Base-by-base conservation (phyloP, 495 filamentous ascomycete genomes). In the Tuber microsphaerosporum region DNA sequence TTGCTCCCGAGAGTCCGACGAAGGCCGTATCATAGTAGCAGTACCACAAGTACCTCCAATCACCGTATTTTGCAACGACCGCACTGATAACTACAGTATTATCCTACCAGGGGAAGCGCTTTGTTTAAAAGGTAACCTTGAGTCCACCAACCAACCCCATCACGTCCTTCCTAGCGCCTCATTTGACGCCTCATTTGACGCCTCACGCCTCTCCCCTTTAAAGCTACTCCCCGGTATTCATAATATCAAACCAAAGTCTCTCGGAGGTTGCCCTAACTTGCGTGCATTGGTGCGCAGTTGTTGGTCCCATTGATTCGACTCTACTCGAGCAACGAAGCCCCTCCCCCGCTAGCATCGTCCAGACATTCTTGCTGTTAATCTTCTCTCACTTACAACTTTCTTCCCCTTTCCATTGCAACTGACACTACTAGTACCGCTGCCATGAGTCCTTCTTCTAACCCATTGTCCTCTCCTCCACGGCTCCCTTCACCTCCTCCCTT, bases 401-500 rank as follows among this genome's bases (percentile, higher is more conserved):
- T 31, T 34, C 51, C 51, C n/a, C 4, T 48, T 48, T 48, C 22
- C 8, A n/a, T 22, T n/a, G 26, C 26, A 61, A 61, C 51, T 61
- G 51, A 61, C 51, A 6, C 56, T 65, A 65, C 56, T 65, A 7
- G 51, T 61, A 6, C 56, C 56, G 14, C 56, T 34, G 56, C 56
- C 26, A 65, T 65, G 56, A 26, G 56, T 1, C 31, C 56, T 65
- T 65, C 56, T 65, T 65, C 26, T 1, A 34, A 65, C 16, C 42
- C 77, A 69, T 41, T 68, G 51, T 71, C 75, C 7, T 70, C 73
- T 51, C 81, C 81, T 69, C 81, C 81, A 31, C 81, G 81, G n/a
- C 81, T 83, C 43, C 81, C 81, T 20, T 83, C 81, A 41, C 81
- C 81, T 69, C 81, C 81, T 26, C 81, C 81, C 22, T 81, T 83